Percentiles rank a stretch among this genome's conserved stretches.
Conservation (phyloP, 306 rosid genomes). For the Dryas octopetala region DNA sequence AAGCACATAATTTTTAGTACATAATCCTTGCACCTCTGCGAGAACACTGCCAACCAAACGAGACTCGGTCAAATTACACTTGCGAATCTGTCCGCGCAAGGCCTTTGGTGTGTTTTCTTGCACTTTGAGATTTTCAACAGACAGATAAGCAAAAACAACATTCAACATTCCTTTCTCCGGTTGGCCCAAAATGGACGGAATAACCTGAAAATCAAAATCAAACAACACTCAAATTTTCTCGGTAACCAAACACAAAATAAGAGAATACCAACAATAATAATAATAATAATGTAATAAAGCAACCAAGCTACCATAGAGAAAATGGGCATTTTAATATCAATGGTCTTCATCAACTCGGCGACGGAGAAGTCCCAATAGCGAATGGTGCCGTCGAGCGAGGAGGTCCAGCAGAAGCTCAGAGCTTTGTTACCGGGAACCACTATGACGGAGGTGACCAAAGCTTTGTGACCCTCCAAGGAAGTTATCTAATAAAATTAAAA, state of each 20-base stretch:
- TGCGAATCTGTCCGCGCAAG: constrained; percentile 59
- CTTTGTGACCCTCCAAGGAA: constrained; percentile 70
- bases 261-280: neutral
- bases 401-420: constrained; percentile 72
- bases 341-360: constrained; percentile 58
- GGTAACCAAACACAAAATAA: neutral
- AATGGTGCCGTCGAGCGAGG: constrained; percentile 79
- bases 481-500: constrained; percentile 25
- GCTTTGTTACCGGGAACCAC: constrained; percentile 51
- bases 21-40: constrained; percentile 52
- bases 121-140: constrained; percentile 40
- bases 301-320: constrained; percentile 63
- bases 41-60: constrained; percentile 40
- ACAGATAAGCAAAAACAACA: constrained; percentile 54
- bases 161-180: constrained; percentile 24
- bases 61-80: constrained; percentile 72
- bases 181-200: constrained; percentile 53
- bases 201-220: constrained; percentile 48
- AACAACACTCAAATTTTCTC: neutral
- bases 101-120: constrained; percentile 28
- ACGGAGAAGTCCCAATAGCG: constrained; percentile 77
- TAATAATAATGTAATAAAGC: neutral
- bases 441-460: constrained; percentile 58
- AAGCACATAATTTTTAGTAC: neutral
- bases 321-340: constrained; percentile 55